Evolutionary conservation across 192 early-diverging fungal genomes (phyloP), one percentile per base, ranked within the genome.

Genomic region (Podila epicladia): DNA sequence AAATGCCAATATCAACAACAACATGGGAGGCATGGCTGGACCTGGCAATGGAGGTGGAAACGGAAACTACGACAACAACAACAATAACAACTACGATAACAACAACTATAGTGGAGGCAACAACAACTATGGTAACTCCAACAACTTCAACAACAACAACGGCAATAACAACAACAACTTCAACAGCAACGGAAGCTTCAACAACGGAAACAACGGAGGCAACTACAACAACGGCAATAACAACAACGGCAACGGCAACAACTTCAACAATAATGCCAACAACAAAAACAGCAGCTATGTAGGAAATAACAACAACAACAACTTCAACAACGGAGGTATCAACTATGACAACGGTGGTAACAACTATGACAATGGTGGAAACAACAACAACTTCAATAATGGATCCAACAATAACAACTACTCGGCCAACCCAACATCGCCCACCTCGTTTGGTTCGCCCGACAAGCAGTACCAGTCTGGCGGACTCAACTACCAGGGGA

Each of bases 401-500:
- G 19, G 20, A 31, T 51, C n/a, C 69, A 71, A 61, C 69, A 62
- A 35, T 35, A 62, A 45, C 20, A 41, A 60, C 19, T n/a, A 37
- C 65, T 58, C 13, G 41, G 19, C 32, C 9, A 35, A 11, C 19
- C 24, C 58, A 45, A 57, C 37, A 32, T 48, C 24, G 19, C 26
- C 55, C 73, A 5, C 65, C 73, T 31, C 65, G n/a, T 53, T 20
- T 51, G 49, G 13, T n/a, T 51, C 72, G 26, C 7, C 61, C 22
- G 63, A 57, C 62, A 60, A 75, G 33, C 15, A 20, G 9, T 76
- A 76, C 48, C 74, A 76, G 37, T 32, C 68, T 2, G 63, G 68
- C 3, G 62, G 38, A 61, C 55, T 76, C n/a, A 76, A 63, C 58
- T 76, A 76, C 64, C 74, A 76, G 49, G 62, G 65, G 49, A 76